Base-by-base conservation (phyloP, 108 stramenopile species). In the Poteriospumella lacustris region DNA sequence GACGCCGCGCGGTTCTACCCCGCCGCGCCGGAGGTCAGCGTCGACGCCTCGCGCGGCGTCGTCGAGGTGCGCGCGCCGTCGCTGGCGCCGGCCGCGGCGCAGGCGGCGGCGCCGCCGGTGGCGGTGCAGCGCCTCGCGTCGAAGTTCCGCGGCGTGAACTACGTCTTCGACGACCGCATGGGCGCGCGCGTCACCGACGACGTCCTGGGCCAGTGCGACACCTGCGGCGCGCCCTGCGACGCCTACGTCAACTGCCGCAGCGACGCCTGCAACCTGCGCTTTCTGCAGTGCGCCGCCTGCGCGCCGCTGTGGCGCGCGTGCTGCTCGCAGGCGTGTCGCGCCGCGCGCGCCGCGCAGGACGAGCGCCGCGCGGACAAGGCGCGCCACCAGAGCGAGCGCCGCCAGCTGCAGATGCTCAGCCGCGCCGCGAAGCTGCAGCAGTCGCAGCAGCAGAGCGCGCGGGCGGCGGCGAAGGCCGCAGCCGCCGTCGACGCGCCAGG, bases 81-180 rank as follows among this genome's bases (percentile, higher is more conserved):
- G 3, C 28, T 64, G 5, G 60, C 28, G 5, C 29, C 31, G 12
- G 24, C 15, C 24, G 36, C 60, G 5, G 28, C 36, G 31, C 28
- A 64, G 60, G 9, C 9, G 15, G 36, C 9, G 39, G 81, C 89
- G 41, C 79, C 79, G n/a, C 90, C 90, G 78, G 89, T 90, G 73
- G 76, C 0, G 0, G 0, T 60, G 64, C 9, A 40, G 5, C 3
- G 15, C 2, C 3, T 72, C 24, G 47, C 15, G 44, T 84, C 90
- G 19, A 80, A 90, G 80, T 94, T 93, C 85, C 90, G 92, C 76
- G 96, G 96, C 24, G 88, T 91, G 31, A 97, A 97, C 76, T 96
- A 94, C 84, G 96, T 97, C n/a, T 97, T 97, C 82, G 95, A 97
- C 81, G 91, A 93, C 42, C 83, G 96, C 70, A 81, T 97, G 84